These are phyloP conservation scores for Boletus speciosus DNA, from an alignment of 768 basidiomycete genomes.

Conservation along the genomic window DNA sequence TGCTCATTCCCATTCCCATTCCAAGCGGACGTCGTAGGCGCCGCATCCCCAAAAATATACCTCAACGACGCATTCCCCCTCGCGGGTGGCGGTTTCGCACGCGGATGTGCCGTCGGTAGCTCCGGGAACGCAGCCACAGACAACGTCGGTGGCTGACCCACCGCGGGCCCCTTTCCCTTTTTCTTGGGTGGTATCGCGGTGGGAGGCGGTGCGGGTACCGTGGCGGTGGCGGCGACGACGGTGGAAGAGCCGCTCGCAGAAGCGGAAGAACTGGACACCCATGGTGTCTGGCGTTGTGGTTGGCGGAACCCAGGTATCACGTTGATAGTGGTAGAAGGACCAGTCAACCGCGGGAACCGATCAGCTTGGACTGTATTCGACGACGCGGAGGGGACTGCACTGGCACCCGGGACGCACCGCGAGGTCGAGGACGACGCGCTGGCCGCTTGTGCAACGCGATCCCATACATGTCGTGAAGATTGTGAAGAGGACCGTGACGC, in stretches of 20 bases:
- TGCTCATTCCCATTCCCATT: background rate
- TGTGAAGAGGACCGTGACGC: conserved; percentile 52
- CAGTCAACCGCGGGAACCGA: conserved; percentile 32
- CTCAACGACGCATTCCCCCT: conserved; percentile 64
- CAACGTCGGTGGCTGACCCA: conserved; percentile 38
- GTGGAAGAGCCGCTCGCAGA: conserved; percentile 2
- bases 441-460: conserved; percentile 84
- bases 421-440: conserved; percentile 41
- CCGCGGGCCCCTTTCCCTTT: background rate
- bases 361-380: conserved; percentile 21
- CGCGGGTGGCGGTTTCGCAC: conserved; percentile 45
- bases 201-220: background rate
- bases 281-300: conserved; percentile 55
- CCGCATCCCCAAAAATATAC: conserved; percentile 46
- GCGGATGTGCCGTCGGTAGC: conserved; percentile 47
- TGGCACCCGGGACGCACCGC: conserved; percentile 14
- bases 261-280: conserved; percentile 39
- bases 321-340: background rate
- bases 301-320: conserved; percentile 34
- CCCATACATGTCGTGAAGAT: conserved; percentile 71
- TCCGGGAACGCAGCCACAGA: conserved; percentile 65
- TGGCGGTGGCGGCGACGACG: too few relatives aligned
- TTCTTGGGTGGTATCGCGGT: conserved; percentile 8
- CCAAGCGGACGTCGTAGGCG: conserved; percentile 35
- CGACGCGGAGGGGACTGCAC: conserved; percentile 22